phyloP scores from a whole-genome alignment of 306 rosid genomes.

The Leucaena leucocephala region DNA sequence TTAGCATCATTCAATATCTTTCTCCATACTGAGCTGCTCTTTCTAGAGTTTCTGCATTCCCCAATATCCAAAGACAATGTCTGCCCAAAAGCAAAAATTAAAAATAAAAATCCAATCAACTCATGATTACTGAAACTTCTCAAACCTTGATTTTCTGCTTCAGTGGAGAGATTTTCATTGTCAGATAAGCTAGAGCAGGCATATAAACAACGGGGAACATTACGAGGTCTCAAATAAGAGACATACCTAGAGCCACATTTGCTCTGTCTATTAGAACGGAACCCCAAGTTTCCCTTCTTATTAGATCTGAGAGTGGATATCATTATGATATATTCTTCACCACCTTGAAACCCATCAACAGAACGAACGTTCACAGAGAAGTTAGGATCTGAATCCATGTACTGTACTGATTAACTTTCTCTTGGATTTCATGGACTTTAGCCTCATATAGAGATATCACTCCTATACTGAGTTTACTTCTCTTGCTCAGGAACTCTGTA shows the following conservation, averaged over 20 bases:
- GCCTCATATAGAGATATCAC: slow-evolving; percentile 69
- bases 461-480: slow-evolving; percentile 59
- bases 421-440: slow-evolving; percentile 55
- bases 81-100: slow-evolving; percentile 16
- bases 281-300: slow-evolving; percentile 49
- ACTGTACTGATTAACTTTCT: slow-evolving; percentile 37
- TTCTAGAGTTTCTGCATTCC: slow-evolving; percentile 51
- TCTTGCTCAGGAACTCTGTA: slow-evolving; percentile 41
- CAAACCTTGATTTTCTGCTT: neutral
- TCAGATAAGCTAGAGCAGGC: neutral
- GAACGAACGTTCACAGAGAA: slow-evolving; percentile 58
- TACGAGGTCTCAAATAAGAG: too few species aligned
- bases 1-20: slow-evolving; percentile 49
- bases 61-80: slow-evolving; percentile 61
- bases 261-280: slow-evolving; percentile 56
- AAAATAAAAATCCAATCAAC: neutral
- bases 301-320: slow-evolving; percentile 52
- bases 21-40: slow-evolving; percentile 45
- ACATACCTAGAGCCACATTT: slow-evolving; percentile 66
- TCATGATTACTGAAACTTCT: neutral
- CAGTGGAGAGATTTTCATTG: neutral
- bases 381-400: slow-evolving; percentile 7
- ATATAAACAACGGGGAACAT: neutral
- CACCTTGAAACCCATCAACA: slow-evolving; percentile 76
- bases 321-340: slow-evolving; percentile 64